Evolutionary conservation across 495 filamentous ascomycete species (phyloP), one percentile per base, ranked within the genome.

Genomic region (Terfezia boudieri): DNA sequence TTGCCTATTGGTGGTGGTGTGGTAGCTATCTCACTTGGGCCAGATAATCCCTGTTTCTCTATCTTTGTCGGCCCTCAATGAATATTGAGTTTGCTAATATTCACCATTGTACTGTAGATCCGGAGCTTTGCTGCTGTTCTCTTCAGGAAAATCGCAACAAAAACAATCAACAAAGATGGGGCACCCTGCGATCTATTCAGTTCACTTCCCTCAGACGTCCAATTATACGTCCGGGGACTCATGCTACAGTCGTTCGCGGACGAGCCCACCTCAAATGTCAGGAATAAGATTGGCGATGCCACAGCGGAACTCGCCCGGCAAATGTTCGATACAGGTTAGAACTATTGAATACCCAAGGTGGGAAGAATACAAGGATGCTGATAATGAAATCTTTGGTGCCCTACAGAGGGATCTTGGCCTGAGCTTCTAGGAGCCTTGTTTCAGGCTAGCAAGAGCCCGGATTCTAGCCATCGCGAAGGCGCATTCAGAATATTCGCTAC

Each of bases 251-350:
- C 79, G 55, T 70, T 95, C 51, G 76, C 78, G 46, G 70, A 67
- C 49, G 92, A 96, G 69, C 68, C 73, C 8, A 73, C 81, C 20
- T 71, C 76, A 49, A 68, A 77, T 14, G 83, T 93, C 37, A 75
- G 92, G 64, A 92, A 92, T 67, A 99, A 96, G 69, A 83, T 95
- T 64, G 88, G 86, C 54, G 92, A 99, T 68, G 86, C 90, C 2
- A 81, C 96, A 57, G 92, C 92, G 8, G 92, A 99, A 66, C 71
- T 96, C 49, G 92, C 88, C 36, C 79, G 92, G 62, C 86, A 96
- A 66, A 93, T 95, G 67, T 82, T 83, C 52, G 92, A 95, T 62
- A 83, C 80, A 58, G 81, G 86, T 93, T 74, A 67, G 26, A 51
- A 32, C 26, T 32, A 32, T 32, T 32, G 26, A 32, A 32, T 32